These are phyloP conservation scores for Chamaecyparis obtusa DNA, from an alignment of 75 land plant species.

Conservation along the genomic window DNA sequence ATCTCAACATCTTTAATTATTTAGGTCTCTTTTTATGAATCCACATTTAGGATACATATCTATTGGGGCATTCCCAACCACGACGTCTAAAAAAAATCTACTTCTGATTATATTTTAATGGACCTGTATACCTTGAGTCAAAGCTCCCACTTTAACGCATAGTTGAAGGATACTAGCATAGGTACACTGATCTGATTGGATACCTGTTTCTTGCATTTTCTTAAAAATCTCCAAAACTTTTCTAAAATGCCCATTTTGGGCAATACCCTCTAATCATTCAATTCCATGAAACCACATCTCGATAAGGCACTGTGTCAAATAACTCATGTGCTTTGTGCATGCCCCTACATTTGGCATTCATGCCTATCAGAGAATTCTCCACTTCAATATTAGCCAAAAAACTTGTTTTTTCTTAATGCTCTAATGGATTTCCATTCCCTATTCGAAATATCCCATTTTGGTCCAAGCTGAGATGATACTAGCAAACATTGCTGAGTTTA, in stretches of 20 bases:
- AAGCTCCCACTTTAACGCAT: background rate
- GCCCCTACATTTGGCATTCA: conserved; percentile 18
- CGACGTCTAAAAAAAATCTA: background rate
- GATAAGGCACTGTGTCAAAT: conserved; percentile 9
- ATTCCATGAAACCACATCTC: conserved; percentile 21
- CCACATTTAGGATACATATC: conserved; percentile 15
- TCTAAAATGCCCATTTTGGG: background rate
- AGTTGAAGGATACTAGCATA: conserved; percentile 2
- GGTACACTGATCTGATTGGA: background rate
- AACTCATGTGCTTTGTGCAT: conserved; percentile 10
- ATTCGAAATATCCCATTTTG: background rate
- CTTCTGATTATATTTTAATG: background rate
- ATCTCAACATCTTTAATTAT: too few species aligned
- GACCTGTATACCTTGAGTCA: background rate
- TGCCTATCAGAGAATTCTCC: conserved; percentile 13
- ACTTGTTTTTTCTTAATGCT: background rate
- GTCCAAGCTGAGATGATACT: conserved; percentile 8
- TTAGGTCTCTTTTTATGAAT: background rate
- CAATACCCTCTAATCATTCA: conserved; percentile 20
- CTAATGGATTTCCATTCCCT: conserved; percentile 9
- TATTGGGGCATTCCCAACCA: background rate
- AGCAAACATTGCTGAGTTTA: conserved; percentile 5
- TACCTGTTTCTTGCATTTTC: conserved; percentile 5
- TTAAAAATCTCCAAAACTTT: conserved; percentile 14
- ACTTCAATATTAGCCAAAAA: background rate